Evolutionary conservation across 129 eudicot species (phyloP).

Genomic region (Saussurea involucrata): DNA sequence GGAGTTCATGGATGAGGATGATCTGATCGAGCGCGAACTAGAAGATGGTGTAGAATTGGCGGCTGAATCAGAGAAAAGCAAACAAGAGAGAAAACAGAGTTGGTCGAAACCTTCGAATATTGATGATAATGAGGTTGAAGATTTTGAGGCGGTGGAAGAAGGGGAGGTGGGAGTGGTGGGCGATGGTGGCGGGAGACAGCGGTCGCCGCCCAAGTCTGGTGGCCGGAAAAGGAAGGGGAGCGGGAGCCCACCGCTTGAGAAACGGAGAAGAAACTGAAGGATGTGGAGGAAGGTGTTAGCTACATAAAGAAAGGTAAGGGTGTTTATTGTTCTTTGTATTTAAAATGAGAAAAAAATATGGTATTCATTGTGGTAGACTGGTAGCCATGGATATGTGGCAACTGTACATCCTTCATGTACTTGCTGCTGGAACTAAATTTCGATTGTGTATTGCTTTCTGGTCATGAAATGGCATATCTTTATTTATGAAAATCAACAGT

Average conservation of each 20-base stretch:
- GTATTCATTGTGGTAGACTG: neutral
- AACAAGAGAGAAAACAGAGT: conserved; percentile 28
- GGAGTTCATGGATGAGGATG: conserved; percentile 47
- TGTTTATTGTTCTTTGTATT: neutral
- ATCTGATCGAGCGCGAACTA: conserved; percentile 42
- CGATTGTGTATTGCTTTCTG: neutral
- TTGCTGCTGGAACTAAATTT: neutral
- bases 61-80: conserved; percentile 37
- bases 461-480: neutral
- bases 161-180: conserved; percentile 36
- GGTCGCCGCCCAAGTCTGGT: conserved; percentile 51
- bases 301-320: neutral
- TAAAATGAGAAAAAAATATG: neutral
- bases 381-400: neutral
- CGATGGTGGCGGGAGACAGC: conserved; percentile 14
- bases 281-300: neutral
- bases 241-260: conserved; percentile 30
- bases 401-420: neutral
- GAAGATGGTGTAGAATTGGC: conserved; percentile 54
- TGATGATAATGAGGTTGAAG: conserved; percentile 19
- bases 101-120: conserved; percentile 13
- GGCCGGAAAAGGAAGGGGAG: conserved; percentile 58
- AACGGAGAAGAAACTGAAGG: conserved; percentile 30
- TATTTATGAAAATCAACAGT: neutral
- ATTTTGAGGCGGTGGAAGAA: conserved; percentile 37